phyloP scores from a whole-genome alignment of 2,329 filamentous ascomycete genomes.

The Cladorrhinum sp. region DNA sequence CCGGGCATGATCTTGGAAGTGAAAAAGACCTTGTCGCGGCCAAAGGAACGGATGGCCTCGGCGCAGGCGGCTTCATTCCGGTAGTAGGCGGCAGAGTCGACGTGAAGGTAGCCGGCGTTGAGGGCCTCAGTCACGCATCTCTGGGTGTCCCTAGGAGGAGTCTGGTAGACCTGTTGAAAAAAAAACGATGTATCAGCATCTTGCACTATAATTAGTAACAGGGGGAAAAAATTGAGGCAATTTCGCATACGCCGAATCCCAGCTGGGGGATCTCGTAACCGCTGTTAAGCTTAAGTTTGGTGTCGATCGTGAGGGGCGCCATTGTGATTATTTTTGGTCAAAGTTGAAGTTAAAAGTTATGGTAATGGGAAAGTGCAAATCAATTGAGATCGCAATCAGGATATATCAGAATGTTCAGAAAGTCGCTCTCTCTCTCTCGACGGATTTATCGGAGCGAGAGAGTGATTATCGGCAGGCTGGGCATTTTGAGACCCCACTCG shows the following conservation, averaged over 20 bases:
- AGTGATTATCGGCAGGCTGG: not conserved
- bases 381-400: too few relatives aligned
- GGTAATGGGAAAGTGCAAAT: too few relatives aligned
- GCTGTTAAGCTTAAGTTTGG: conserved; percentile 52
- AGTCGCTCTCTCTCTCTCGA: not conserved
- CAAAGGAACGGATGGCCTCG: conserved; percentile 39
- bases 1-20: conserved; percentile 53
- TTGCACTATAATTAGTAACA: not conserved
- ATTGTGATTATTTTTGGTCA: conserved; percentile 35
- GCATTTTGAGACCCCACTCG: not conserved
- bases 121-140: conserved; percentile 45
- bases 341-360: too few relatives aligned
- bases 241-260: conserved; percentile 50
- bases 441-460: not conserved
- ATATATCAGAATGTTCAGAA: too few relatives aligned
- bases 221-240: not conserved
- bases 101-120: conserved; percentile 52
- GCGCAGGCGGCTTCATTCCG: conserved; percentile 49
- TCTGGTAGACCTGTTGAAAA: conserved; percentile 4
- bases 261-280: conserved; percentile 51
- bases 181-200: not conserved
- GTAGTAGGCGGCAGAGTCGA: conserved; percentile 53
- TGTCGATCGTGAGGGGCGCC: conserved; percentile 46
- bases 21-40: conserved; percentile 52
- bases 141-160: conserved; percentile 37